Percentiles rank a stretch among this genome's conserved stretches.
Conservation (phyloP, 257 asterid genomes). For the Jacaranda mimosifolia region DNA sequence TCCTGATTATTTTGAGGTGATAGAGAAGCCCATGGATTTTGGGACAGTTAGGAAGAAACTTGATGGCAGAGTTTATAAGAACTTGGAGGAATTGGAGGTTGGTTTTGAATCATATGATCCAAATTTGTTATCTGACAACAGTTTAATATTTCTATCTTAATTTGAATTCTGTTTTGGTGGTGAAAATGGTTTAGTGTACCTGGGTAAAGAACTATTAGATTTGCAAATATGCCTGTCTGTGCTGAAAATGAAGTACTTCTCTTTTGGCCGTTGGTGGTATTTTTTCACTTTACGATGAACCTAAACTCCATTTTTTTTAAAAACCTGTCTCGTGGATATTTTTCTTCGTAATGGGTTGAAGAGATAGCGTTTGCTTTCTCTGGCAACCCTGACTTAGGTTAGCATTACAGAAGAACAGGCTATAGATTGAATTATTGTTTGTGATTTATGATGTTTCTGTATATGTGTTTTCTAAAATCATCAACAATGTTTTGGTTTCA, state of each 20-base stretch:
- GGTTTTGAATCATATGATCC: slow-evolving; percentile 37
- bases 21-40: slow-evolving; percentile 94
- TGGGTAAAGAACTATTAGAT: no score
- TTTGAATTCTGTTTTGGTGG: slow-evolving; percentile 11
- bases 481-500: no score
- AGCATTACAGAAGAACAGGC: no score
- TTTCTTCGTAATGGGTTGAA: neutral
- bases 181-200: neutral
- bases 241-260: no score
- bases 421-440: no score
- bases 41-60: slow-evolving; percentile 93
- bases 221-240: no score
- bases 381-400: no score
- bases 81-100: slow-evolving; percentile 91
- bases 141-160: neutral
- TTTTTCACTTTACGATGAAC: neutral
- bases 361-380: neutral
- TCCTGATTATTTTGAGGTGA: slow-evolving; percentile 93
- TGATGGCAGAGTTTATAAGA: slow-evolving; percentile 56
- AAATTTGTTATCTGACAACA: neutral
- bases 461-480: no score
- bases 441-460: no score
- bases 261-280: neutral
- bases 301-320: neutral
- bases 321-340: neutral